Conservation (phyloP, 495 filamentous ascomycete species). For the Hypoxylon fuscum region DNA sequence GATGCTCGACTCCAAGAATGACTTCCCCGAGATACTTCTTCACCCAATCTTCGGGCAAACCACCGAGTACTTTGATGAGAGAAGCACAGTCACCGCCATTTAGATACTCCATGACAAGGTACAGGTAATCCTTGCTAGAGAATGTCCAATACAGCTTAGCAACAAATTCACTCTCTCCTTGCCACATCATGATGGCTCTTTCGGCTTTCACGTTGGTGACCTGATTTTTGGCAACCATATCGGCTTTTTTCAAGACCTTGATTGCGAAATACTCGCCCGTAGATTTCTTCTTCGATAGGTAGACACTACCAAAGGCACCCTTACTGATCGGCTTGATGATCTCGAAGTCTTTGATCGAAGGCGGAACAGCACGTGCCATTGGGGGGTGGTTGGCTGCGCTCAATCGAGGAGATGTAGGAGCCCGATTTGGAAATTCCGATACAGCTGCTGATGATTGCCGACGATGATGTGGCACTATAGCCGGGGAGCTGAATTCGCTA, state of each 20-base stretch:
- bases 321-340: slow-evolving; percentile 99
- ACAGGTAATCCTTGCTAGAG: slow-evolving; percentile 98
- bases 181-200: slow-evolving; percentile 99
- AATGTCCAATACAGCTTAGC: slow-evolving; percentile 99
- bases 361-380: slow-evolving; percentile 79
- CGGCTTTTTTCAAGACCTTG: slow-evolving; percentile 97
- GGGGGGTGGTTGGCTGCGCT: slow-evolving; percentile 76
- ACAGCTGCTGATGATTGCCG: slow-evolving; percentile 91
- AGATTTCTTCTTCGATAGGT: slow-evolving; percentile 96
- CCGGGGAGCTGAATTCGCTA: slow-evolving; percentile 82
- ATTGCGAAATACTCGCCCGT: slow-evolving; percentile 98
- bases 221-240: slow-evolving; percentile 99
- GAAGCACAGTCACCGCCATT: slow-evolving; percentile 98
- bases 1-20: slow-evolving; percentile 91
- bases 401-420: slow-evolving; percentile 83
- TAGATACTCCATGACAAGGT: slow-evolving; percentile 98
- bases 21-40: slow-evolving; percentile 97
- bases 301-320: slow-evolving; percentile 97
- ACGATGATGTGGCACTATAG: slow-evolving; percentile 74
- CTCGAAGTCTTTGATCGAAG: slow-evolving; percentile 98
- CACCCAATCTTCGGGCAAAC: slow-evolving; percentile 93
- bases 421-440: slow-evolving; percentile 69
- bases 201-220: slow-evolving; percentile 99
- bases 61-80: slow-evolving; percentile 90
- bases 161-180: slow-evolving; percentile 98